Base-by-base conservation (phyloP, 768 basidiomycete genomes). In the Naematelia encephala region DNA sequence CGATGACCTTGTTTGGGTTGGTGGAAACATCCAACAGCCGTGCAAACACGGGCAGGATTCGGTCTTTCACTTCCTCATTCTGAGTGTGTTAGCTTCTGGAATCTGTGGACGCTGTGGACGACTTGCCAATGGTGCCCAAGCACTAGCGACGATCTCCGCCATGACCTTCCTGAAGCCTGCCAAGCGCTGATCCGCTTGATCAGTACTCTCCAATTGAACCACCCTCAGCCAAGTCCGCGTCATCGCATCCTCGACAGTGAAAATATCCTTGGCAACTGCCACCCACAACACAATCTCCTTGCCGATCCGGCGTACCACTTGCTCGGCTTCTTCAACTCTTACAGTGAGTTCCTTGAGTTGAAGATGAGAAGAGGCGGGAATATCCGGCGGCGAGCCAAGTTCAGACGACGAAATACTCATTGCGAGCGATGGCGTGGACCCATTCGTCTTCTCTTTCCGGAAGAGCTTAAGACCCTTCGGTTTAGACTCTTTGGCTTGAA, bases 1-100 rank as follows among this genome's bases (percentile, higher is more conserved):
- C 46, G 22, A 77, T 73, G 23, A 77, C 72, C 42, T 68, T 68
- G 3, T 66, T 59, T 0, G 78, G 78, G 29, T 76, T 77, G 42
- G 61, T 57, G 25, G 62, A 59, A 30, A 70, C 50, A 14, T 66
- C 60, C 19, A 75, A 64, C 1, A 78, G 60, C 28, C 63, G 70
- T 29, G 59, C 29, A n/a, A 78, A 63, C 26, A 61, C 47, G 2
- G 76, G 76, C 60, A 77, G 64, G 56, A 78, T 66, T 23, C 63
- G 59, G 10, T 66, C 62, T n/a, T 55, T 50, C 3, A 78, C 62
- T 45, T 77, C 72, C 19, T 59, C 55, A 28, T 77, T 75, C 74
- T 77, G 51, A 2, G 19, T 3, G 14, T 39, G 34, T 49, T 43
- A 48, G 48, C 22, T 43, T 23, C 45, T 12, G n/a, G 30, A 58